Base-by-base conservation (phyloP, 108 stramenopile genomes). In the Pseudonitzschia pungens region DNA sequence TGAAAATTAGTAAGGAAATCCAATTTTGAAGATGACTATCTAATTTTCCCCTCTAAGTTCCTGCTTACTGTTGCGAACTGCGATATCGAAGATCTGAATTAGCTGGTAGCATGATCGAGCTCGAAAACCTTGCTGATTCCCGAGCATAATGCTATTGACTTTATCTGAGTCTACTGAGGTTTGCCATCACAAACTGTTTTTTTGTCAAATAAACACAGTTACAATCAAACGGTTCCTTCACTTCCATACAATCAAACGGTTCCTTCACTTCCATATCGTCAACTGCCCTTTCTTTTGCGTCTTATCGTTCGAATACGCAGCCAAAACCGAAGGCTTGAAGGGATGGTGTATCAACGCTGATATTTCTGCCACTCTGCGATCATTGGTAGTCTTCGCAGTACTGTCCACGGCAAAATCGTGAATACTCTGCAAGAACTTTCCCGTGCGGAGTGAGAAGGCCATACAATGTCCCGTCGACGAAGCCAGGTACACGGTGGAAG, bases 231-330 rank as follows among this genome's bases (percentile, higher is more conserved):
- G 14, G 24, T 31, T 31, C 57, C 0, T 33, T 81, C 72, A 93
- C 69, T 93, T 91, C 89, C 88, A 90, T 21, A 93, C 58, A 24
- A 83, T 80, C 58, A 92, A 56, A 20, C 55, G 26, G 16, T 20
- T 10, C 55, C 0, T 29, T 81, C 73, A 93, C 69, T 93, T 93
- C 89, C 89, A 93, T 22, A 93, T 63, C 33, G 87, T 80, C 59
- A 92, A 70, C 14, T 82, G 58, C 26, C 93, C 93, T 56, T 86
- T 79, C 73, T 88, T 92, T 69, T 86, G 89, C 6, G 74, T 71
- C 80, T 90, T 92, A 78, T 90, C 87, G 74, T 87, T 90, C 73
- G 86, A 87, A 79, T 78, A 94, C 12, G 89, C 87, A 43, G 78
- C 87, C 33, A 94, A 31, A 27, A 92, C 78, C 10, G 84, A 83